Percentiles rank a stretch among this genome's conserved stretches.
phyloP scores from a whole-genome alignment of 768 basidiomycete species.

The Holtermannia corniformis region DNA sequence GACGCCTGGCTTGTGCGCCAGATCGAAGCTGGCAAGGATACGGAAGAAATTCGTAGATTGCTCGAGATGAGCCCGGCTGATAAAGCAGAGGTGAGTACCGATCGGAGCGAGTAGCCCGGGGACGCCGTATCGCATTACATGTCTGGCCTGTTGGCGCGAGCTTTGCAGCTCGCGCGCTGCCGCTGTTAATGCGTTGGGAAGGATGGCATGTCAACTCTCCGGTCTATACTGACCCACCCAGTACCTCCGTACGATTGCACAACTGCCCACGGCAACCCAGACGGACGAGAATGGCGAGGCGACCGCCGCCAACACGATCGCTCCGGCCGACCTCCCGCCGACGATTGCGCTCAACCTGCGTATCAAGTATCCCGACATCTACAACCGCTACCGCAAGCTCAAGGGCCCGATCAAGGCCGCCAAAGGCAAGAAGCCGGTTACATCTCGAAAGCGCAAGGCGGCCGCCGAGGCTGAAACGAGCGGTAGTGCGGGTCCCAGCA shows the following conservation, averaged over 20 bases:
- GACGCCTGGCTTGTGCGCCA: slow-evolving; percentile 29
- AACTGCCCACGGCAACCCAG: not conserved
- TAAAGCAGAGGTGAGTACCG: slow-evolving; percentile 20
- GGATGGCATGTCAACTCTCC: too few relatives aligned
- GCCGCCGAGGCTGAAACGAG: not conserved
- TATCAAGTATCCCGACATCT: slow-evolving; percentile 36
- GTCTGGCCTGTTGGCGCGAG: too few relatives aligned
- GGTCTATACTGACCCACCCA: not conserved
- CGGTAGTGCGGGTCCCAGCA: not conserved
- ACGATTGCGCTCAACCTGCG: slow-evolving; percentile 17
- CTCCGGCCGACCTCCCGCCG: slow-evolving; percentile 19
- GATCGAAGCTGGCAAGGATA: slow-evolving; percentile 21
- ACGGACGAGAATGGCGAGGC: not conserved
- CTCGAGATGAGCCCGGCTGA: slow-evolving; percentile 23
- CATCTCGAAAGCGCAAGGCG: not conserved
- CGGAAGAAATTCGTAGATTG: slow-evolving; percentile 23
- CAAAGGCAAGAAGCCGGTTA: not conserved
- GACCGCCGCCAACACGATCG: too few relatives aligned
- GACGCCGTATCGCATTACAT: too few relatives aligned
- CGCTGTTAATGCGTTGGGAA: too few relatives aligned
- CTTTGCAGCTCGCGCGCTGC: too few relatives aligned
- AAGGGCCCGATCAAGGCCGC: slow-evolving; percentile 23
- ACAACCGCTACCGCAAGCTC: slow-evolving; percentile 33
- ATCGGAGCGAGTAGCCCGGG: too few relatives aligned
- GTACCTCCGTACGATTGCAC: not conserved